These are phyloP conservation scores for Phaeosphaeriaceae sp. DNA, from an alignment of 2,329 filamentous ascomycete species.

Conservation along the genomic window DNA sequence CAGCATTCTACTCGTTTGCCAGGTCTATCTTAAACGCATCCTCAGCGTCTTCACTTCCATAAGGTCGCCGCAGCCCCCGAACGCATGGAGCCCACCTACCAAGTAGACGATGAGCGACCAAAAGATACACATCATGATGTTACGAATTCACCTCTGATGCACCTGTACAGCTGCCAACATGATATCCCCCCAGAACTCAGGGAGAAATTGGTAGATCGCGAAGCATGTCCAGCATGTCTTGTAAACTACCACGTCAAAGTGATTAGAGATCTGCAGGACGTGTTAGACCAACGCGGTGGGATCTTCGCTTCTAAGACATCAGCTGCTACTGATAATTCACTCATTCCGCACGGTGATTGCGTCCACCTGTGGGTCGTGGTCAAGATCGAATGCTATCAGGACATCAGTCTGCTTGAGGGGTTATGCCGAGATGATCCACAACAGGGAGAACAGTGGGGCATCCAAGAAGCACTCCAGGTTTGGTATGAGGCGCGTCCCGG, in stretches of 20 bases:
- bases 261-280: constrained; percentile 10
- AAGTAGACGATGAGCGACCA: neutral
- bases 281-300: constrained; percentile 14
- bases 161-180: neutral
- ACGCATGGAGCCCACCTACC: neutral
- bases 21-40: no score
- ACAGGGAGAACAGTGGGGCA: neutral
- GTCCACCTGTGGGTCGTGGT: constrained; percentile 9
- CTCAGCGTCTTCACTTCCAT: no score
- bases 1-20: neutral
- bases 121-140: neutral
- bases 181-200: neutral
- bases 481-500: neutral
- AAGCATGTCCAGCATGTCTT: constrained; percentile 10
- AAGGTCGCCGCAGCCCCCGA: neutral
- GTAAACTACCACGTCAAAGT: constrained; percentile 10
- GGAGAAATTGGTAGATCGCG: constrained; percentile 4
- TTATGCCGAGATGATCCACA: neutral
- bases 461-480: neutral
- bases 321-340: neutral
- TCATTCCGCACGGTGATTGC: constrained; percentile 1
- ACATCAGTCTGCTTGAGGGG: neutral
- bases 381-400: constrained; percentile 2
- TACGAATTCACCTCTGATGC: neutral
- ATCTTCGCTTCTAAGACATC: constrained; percentile 15